Evolutionary conservation across 441 rosid genomes (phyloP).

Genomic region (Isatis lusitanica): DNA sequence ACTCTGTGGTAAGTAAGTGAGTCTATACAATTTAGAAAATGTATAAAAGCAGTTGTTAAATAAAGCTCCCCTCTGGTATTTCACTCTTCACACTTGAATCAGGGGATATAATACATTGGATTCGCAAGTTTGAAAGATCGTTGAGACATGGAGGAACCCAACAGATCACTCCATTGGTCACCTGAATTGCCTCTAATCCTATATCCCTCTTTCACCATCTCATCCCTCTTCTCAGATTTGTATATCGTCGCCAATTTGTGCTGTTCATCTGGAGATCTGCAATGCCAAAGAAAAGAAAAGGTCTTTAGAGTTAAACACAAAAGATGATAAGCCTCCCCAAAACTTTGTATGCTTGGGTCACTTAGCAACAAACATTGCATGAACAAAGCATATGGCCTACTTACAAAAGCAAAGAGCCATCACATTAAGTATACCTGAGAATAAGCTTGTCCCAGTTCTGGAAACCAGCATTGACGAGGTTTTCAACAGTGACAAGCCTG

Average conservation of each 20-base stretch:
- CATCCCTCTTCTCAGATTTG: slow-evolving; percentile 81
- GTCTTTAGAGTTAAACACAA: background rate
- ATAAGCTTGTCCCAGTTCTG: slow-evolving; percentile 84
- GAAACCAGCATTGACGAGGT: slow-evolving; percentile 70
- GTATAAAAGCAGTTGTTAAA: slow-evolving; percentile 25
- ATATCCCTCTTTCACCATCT: slow-evolving; percentile 69
- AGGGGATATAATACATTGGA: slow-evolving; percentile 85
- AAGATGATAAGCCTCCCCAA: background rate
- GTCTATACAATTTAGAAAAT: background rate
- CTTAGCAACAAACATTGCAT: background rate
- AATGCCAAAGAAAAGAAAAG: background rate
- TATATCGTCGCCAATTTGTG: slow-evolving; percentile 57
- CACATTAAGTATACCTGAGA: slow-evolving; percentile 56
- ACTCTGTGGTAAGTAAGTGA: background rate
- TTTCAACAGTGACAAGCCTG: slow-evolving; percentile 61
- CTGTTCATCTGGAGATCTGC: slow-evolving; percentile 47
- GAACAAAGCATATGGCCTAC: background rate
- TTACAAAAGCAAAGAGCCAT: background rate
- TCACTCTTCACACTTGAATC: background rate
- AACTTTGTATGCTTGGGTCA: background rate
- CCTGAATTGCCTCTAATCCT: slow-evolving; percentile 84
- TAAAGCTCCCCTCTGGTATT: slow-evolving; percentile 37
- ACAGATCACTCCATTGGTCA: slow-evolving; percentile 92
- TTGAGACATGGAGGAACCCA: slow-evolving; percentile 56
- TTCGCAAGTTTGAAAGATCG: slow-evolving; percentile 90